Base-by-base conservation (phyloP, 108 stramenopile species). In the Pseudonitzschia pungens region DNA sequence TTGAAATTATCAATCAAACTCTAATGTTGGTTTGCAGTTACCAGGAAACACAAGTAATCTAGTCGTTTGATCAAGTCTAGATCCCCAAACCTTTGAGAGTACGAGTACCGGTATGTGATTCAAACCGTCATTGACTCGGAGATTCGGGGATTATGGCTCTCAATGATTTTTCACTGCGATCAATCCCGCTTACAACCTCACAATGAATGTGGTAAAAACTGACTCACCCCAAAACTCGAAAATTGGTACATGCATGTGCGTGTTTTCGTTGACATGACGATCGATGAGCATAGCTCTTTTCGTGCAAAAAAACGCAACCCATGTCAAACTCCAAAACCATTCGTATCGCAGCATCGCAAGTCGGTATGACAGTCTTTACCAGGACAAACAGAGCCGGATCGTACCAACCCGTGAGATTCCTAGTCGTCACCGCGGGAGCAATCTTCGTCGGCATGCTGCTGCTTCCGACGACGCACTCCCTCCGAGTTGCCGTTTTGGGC, bases 401-500 rank as follows among this genome's bases (percentile, higher is more conserved):
- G 45, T 18, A 48, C 45, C 45, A 8, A 48, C 14, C 7, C 3
- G 14, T 48, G 5, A 4, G 45, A 48, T 48, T 48, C 45, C 45
- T 48, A 62, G 9, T 62, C 11, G 4, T 40, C 32, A 36, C 40
- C 6, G 40, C 40, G 10, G 11, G 36, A 9, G 32, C 29, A 11
- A 28, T 40, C 60, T 2, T 62, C 20, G 16, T 26, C 12, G 26
- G 57, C 18, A 62, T 62, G 60, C 60, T 62, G 60, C 60, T 62
- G 0, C 33, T 40, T 21, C 60, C 26, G 60, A 62, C 60, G 20
- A 33, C 60, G 20, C 36, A 62, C 29, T 62, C 60, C 24, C 33
- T 72, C 32, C 33, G 65, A 20, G 76, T 81, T 41, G 80, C 80
- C 26, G 65, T 81, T 9, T 41, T 81, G 5, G 80, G 80, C n/a